phyloP scores from a whole-genome alignment of 2,329 filamentous ascomycete genomes.

The Knufia fluminis region DNA sequence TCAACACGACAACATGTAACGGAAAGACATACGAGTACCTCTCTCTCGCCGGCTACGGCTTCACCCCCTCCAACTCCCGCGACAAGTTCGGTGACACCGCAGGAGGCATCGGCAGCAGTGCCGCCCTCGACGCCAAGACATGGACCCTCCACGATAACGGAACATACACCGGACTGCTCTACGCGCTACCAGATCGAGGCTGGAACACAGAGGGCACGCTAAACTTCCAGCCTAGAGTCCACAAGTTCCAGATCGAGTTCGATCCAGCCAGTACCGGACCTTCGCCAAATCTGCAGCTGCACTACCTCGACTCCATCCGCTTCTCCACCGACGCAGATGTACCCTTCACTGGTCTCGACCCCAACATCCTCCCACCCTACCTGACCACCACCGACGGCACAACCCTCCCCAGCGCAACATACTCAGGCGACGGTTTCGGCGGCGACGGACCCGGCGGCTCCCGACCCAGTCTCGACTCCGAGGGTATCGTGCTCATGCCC shows the following conservation, averaged over 20 bases:
- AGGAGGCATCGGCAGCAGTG: conserved; percentile 56
- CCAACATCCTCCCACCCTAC: conserved; percentile 42
- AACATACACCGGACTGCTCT: conserved; percentile 54
- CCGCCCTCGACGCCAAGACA: conserved; percentile 50
- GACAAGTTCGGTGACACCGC: conserved; percentile 64
- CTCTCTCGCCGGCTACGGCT: conserved; percentile 58
- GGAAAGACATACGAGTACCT: conserved; percentile 57
- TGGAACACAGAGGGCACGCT: conserved; percentile 65
- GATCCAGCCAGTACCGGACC: conserved; percentile 42
- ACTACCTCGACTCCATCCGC: conserved; percentile 56
- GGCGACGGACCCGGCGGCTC: conserved; percentile 49
- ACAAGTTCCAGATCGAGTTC: conserved; percentile 56
- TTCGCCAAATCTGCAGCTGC: conserved; percentile 51
- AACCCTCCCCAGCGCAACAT: conserved; percentile 53
- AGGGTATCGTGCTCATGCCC: conserved; percentile 54
- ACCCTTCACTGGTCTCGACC: conserved; percentile 56
- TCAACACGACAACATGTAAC: conserved; percentile 48
- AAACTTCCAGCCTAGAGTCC: conserved; percentile 59
- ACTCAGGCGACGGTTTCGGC: conserved; percentile 60
- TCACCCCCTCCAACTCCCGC: conserved; percentile 45
- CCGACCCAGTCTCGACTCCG: conserved; percentile 53
- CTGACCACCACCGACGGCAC: conserved; percentile 51
- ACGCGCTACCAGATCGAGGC: conserved; percentile 57
- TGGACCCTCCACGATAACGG: conserved; percentile 46
- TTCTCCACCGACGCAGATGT: conserved; percentile 54